Evolutionary conservation across 2,329 filamentous ascomycete species (phyloP).

Genomic region (Aspergillus sp.): DNA sequence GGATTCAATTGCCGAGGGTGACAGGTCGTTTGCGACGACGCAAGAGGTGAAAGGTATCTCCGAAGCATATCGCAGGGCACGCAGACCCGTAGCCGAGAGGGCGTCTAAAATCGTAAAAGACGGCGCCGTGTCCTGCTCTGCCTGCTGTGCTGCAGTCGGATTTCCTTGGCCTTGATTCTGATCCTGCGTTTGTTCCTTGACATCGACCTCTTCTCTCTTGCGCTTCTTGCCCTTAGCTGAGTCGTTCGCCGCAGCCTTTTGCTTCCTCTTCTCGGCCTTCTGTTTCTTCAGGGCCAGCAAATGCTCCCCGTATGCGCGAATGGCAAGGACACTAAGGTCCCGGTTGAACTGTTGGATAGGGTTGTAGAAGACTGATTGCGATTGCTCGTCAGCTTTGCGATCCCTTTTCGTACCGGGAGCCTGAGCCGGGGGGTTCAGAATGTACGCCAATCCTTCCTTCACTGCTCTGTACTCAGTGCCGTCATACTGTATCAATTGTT

Average conservation of each 20-base stretch:
- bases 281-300: constrained; percentile 55
- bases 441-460: constrained; percentile 68
- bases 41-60: constrained; percentile 83
- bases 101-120: constrained; percentile 88
- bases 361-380: constrained; percentile 92
- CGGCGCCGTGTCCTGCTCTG: constrained; percentile 38
- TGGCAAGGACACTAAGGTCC: constrained; percentile 87
- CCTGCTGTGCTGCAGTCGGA: constrained; percentile 11
- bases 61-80: constrained; percentile 85
- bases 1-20: constrained; percentile 71
- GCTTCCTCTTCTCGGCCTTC: constrained; percentile 45
- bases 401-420: constrained; percentile 45
- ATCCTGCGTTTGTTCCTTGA: constrained; percentile 18
- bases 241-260: constrained; percentile 37
- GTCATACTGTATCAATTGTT: constrained; percentile 43
- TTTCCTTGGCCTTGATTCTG: constrained; percentile 25
- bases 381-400: constrained; percentile 57
- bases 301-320: constrained; percentile 82
- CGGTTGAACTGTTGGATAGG: constrained; percentile 99
- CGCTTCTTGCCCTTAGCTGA: constrained; percentile 40
- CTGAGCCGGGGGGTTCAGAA: constrained; percentile 61
- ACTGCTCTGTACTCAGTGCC: constrained; percentile 61
- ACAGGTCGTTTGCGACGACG: constrained; percentile 88
- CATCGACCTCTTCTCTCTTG: constrained; percentile 37
- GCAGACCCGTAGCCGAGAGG: constrained; percentile 87